Conservation (phyloP, 768 basidiomycete species). For the Lactifluus pinguis region DNA sequence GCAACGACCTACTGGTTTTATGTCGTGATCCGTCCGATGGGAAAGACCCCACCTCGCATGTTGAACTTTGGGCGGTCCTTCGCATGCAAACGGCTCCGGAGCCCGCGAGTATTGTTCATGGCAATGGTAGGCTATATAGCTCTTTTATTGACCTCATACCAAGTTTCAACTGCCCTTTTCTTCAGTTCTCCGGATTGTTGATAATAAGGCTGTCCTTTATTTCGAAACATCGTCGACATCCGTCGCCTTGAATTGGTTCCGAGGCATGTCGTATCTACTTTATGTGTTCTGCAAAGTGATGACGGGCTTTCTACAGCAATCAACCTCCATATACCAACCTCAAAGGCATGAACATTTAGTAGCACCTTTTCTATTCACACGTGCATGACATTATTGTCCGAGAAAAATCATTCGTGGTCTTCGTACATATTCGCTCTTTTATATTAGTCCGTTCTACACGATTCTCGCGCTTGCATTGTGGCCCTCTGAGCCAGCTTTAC, state of each 20-base stretch:
- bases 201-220: conserved; percentile 87
- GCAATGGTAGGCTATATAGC: conserved; percentile 48
- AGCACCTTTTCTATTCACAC: conserved; percentile 19
- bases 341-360: conserved; percentile 47
- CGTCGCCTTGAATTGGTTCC: conserved; percentile 83
- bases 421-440: conserved; percentile 13
- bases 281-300: background rate
- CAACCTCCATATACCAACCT: conserved; percentile 80
- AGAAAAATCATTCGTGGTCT: conserved; percentile 9
- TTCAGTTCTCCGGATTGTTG: conserved; percentile 75
- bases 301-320: conserved; percentile 44
- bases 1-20: conserved; percentile 89
- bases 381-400: conserved; percentile 12
- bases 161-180: conserved; percentile 1
- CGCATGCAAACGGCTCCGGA: conserved; percentile 91
- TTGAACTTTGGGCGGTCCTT: conserved; percentile 95
- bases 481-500: background rate
- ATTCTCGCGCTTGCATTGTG: conserved; percentile 17
- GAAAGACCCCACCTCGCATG: conserved; percentile 58
- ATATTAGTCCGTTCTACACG: conserved; percentile 9
- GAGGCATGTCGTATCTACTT: conserved; percentile 42
- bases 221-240: conserved; percentile 80
- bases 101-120: conserved; percentile 84
- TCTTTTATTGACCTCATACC: background rate
- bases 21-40: conserved; percentile 82